Conservation (phyloP, 2,329 filamentous ascomycete genomes). For the Alternaria panax region DNA sequence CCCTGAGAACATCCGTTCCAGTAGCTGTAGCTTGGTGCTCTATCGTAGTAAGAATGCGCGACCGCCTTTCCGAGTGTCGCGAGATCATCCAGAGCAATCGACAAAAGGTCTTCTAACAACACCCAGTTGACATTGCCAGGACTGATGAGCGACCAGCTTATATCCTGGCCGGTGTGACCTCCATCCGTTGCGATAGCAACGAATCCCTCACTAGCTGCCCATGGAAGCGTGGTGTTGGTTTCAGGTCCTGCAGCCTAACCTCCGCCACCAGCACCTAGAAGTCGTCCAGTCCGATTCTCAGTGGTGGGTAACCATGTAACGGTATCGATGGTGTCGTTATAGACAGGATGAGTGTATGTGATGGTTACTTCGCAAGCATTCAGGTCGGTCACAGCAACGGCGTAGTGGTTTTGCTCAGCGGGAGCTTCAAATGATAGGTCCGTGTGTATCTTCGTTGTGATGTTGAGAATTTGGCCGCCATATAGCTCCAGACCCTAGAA, state of each 20-base stretch:
- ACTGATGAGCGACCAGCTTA: constrained; percentile 15
- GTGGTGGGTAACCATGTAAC: constrained; percentile 28
- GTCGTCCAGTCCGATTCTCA: constrained; percentile 30
- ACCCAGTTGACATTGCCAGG: constrained; percentile 31
- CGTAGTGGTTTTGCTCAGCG: constrained; percentile 17
- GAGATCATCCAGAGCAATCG: constrained; percentile 41
- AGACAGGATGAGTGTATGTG: constrained; percentile 36
- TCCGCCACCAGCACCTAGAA: constrained; percentile 32
- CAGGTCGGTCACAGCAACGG: constrained; percentile 12
- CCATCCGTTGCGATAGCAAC: constrained; percentile 33
- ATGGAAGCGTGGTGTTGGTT: constrained; percentile 16
- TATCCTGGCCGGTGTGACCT: constrained; percentile 19
- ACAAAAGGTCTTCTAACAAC: constrained; percentile 43
- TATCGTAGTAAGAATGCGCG: constrained; percentile 38
- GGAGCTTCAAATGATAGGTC: constrained; percentile 10
- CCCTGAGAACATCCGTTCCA: constrained; percentile 39
- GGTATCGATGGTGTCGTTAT: constrained; percentile 27
- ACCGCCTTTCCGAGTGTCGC: constrained; percentile 38
- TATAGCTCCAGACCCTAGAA: constrained; percentile 7
- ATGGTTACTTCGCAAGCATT: constrained; percentile 48
- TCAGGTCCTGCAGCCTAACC: constrained; percentile 27
- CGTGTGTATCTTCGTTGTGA: constrained; percentile 5
- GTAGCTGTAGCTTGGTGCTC: constrained; percentile 38
- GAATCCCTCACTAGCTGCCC: constrained; percentile 30
- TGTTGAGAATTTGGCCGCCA: constrained; percentile 7